Evolutionary conservation across 177 flowering plant genomes (phyloP).

Genomic region (Vitis hybrid): DNA sequence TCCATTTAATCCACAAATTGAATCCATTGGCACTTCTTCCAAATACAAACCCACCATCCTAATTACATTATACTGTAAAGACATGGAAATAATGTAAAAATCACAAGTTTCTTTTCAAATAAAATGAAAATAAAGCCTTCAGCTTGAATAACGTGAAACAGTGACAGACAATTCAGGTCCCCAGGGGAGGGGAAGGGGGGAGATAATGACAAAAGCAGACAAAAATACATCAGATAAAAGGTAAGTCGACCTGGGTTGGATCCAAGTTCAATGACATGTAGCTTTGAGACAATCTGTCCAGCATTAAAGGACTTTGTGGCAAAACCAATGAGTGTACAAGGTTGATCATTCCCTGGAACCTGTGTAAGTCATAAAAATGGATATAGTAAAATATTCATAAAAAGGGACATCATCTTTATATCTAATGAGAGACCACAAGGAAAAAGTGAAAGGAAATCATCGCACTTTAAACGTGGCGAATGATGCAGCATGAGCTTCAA

Average conservation of each 20-base stretch:
- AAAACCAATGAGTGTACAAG: conserved; percentile 85
- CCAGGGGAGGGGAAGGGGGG: background rate
- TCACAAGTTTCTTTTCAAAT: too few species aligned
- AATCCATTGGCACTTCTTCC: too few species aligned
- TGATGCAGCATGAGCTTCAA: conserved; percentile 99
- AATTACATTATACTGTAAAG: too few species aligned
- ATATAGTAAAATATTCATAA: background rate
- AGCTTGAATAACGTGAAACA: too few species aligned
- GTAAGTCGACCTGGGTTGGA: conserved; percentile 80
- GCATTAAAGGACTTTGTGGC: conserved; percentile 88
- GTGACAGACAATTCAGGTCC: too few species aligned
- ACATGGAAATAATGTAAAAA: too few species aligned
- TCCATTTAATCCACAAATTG: too few species aligned
- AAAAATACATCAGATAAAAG: background rate
- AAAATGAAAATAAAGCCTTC: too few species aligned
- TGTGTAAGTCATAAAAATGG: conserved; percentile 25
- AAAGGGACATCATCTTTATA: background rate
- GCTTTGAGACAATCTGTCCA: conserved; percentile 85
- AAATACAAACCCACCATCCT: too few species aligned
- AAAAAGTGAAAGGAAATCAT: conserved; percentile 3
- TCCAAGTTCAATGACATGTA: conserved; percentile 98
- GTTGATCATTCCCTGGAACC: conserved; percentile 91
- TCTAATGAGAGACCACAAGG: background rate
- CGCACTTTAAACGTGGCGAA: conserved; percentile 83
- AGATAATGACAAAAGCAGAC: background rate